Evolutionary conservation across 495 filamentous ascomycete species (phyloP).

Genomic region (Xylaria venustula): DNA sequence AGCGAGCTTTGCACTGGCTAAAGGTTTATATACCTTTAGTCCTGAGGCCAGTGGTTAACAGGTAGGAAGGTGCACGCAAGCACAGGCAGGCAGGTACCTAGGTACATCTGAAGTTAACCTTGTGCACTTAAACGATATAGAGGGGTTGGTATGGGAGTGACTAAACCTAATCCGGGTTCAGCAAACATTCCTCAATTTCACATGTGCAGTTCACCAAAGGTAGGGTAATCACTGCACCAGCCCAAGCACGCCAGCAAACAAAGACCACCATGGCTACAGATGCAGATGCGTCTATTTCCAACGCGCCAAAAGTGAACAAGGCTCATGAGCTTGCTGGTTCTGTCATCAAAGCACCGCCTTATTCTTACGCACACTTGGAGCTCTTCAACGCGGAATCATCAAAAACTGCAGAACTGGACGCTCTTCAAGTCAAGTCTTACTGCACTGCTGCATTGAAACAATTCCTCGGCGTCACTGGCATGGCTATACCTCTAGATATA

Average conservation of each 20-base stretch:
- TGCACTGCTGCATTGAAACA: conserved; percentile 71
- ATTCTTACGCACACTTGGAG: conserved; percentile 44
- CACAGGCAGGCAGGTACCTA: neutral
- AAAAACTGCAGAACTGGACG: conserved; percentile 53
- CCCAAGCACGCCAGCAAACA: neutral
- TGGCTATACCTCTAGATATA: conserved; percentile 77
- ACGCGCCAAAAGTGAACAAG: conserved; percentile 21
- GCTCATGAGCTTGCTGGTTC: conserved; percentile 32
- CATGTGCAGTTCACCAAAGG: neutral
- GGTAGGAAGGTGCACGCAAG: too few species aligned
- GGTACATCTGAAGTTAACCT: too few species aligned
- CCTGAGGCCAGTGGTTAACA: too few species aligned
- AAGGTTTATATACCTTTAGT: too few species aligned
- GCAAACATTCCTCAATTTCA: neutral
- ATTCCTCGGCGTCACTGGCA: conserved; percentile 76
- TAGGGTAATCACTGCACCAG: neutral
- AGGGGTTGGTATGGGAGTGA: too few species aligned
- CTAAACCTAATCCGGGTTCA: too few species aligned
- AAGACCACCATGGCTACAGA: conserved; percentile 17
- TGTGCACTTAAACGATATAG: conserved; percentile 3
- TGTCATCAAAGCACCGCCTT: conserved; percentile 36
- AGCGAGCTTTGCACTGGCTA: too few species aligned
- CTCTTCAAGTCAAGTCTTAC: conserved; percentile 69
- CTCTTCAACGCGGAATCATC: conserved; percentile 18
- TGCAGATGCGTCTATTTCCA: conserved; percentile 15